A percentile compares a stretch with the other conserved stretches of the same genome.
Conservation (phyloP, 352 stramenopile species). For the Phytophthora pluvialis region DNA sequence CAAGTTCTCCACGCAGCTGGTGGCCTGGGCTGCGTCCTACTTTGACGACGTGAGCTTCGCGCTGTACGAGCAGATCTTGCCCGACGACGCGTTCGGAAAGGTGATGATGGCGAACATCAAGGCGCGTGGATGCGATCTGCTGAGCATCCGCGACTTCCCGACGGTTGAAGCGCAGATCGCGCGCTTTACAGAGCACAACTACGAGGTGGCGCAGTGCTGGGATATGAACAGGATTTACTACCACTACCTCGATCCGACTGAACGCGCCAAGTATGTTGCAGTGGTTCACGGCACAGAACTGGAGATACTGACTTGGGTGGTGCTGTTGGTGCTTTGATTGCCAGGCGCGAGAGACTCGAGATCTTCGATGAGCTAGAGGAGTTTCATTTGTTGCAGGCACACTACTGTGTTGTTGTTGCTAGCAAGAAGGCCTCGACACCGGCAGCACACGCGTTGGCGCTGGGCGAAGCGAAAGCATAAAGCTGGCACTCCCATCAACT, state of each 20-base stretch:
- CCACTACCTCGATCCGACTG: constrained; percentile 72
- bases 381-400: constrained; percentile 90
- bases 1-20: constrained; percentile 71
- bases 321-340: constrained; percentile 1
- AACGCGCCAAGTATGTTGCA: constrained; percentile 67
- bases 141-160: constrained; percentile 85
- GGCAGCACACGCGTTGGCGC: constrained; percentile 40
- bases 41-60: constrained; percentile 85
- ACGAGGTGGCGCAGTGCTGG: constrained; percentile 76
- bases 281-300: neutral
- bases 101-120: constrained; percentile 94
- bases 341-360: constrained; percentile 84
- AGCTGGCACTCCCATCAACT: neutral
- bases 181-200: constrained; percentile 76
- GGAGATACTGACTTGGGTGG: neutral
- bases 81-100: constrained; percentile 87
- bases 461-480: constrained; percentile 35
- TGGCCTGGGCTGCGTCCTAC: constrained; percentile 68
- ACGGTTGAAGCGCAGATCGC: constrained; percentile 75
- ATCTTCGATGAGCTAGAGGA: constrained; percentile 94
- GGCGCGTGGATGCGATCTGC: constrained; percentile 86
- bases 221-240: constrained; percentile 95
- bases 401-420: constrained; percentile 92
- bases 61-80: constrained; percentile 93
- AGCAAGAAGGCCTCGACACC: constrained; percentile 46